Evolutionary conservation across 495 filamentous ascomycete genomes (phyloP), one percentile per base, ranked within the genome.

Genomic region (Physcia stellaris): DNA sequence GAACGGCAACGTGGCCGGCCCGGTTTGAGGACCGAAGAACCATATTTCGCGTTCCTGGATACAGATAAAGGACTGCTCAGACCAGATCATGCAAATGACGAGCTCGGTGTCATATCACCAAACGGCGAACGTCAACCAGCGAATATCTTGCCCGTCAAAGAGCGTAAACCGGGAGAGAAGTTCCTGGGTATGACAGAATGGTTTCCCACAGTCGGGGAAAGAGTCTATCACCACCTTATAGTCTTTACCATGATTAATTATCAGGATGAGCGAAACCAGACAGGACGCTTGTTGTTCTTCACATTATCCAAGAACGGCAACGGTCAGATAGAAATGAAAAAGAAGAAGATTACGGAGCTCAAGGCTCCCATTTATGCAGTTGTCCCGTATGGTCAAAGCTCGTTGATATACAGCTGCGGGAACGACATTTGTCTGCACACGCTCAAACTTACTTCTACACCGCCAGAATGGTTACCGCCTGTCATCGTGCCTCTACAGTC

Each of bases 131-230:
- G 13, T 13, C 26, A 28, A 28, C 9, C 9, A 28, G 13, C 7
- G 9, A 13, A 13, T 7, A 7, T 28, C 26, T 16, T 30, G 7
- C 18, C 13, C 2, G 6, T 17, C 26, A 11, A 2, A 6, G 13
- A 37, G 4, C 26, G 53, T 51, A 10, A 54, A 21, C 51, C 56
- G n/a, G 66, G 65, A 5, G 68, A 71, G 43, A 61, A 52, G 11
- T 59, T 70, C 34, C 62, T 60, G 21, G 68, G 63, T 36, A 63
- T 70, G 9, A 39, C 63, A 13, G 68, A 71, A 40, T 71, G 68
- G 68, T 57, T 53, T 6, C 65, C 63, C 20, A 48, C 47, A 29
- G 55, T 52, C 41, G 52, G 53, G 16, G 58, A 53, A 7, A 49
- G 64, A n/a, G 48, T 54, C 29, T 66, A 67, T 24, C 64, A 71